phyloP scores from a whole-genome alignment of 2,329 filamentous ascomycete genomes.

The Chaetothyriales sp. region DNA sequence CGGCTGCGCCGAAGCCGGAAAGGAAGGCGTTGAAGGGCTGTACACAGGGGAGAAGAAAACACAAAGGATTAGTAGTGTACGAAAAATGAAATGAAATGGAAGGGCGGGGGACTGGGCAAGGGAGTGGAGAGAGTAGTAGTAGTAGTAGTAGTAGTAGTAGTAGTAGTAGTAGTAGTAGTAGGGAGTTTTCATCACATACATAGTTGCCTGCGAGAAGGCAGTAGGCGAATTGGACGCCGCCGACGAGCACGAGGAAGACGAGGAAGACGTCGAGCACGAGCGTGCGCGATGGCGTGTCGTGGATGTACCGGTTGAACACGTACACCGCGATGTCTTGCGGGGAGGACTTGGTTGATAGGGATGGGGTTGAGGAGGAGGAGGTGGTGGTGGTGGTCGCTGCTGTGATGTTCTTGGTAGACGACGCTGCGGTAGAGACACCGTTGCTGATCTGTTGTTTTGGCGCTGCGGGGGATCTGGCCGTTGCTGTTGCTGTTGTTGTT shows the following conservation, averaged over 20 bases:
- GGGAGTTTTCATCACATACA: constrained; percentile 52
- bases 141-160: too few relatives aligned
- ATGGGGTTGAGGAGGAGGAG: not conserved
- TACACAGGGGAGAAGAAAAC: constrained; percentile 1
- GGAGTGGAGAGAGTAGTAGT: too few relatives aligned
- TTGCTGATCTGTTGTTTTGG: not conserved
- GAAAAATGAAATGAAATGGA: too few relatives aligned
- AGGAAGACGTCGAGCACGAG: constrained; percentile 89
- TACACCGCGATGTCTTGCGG: constrained; percentile 46
- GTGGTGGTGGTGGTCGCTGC: not conserved
- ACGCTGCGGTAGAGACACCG: not conserved
- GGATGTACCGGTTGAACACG: constrained; percentile 63
- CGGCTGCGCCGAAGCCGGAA: constrained; percentile 81
- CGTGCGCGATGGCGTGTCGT: constrained; percentile 72
- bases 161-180: too few relatives aligned
- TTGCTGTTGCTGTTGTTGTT: not conserved
- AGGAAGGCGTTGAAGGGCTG: constrained; percentile 99
- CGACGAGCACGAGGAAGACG: constrained; percentile 69
- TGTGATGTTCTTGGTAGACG: not conserved
- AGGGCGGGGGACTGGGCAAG: too few relatives aligned
- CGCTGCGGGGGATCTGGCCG: not conserved
- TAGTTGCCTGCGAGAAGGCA: constrained; percentile 87
- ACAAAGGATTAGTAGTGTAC: too few relatives aligned
- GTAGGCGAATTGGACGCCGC: constrained; percentile 84
- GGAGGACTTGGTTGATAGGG: constrained; percentile 19